Base-by-base conservation (phyloP, 2,329 filamentous ascomycete genomes). In the Pseudogymnoascus sp. region DNA sequence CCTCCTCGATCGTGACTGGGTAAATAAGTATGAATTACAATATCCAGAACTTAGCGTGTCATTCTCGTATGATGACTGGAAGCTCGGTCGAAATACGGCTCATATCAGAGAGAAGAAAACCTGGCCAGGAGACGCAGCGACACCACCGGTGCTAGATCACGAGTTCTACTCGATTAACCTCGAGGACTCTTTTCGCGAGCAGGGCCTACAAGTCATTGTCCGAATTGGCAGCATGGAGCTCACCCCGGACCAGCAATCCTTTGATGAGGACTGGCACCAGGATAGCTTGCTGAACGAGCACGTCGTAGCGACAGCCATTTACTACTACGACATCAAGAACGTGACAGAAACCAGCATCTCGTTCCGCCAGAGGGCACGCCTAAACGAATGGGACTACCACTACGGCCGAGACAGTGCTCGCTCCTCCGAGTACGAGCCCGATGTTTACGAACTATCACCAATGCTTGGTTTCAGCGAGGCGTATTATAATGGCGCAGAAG, bases 21-120 rank as follows among this genome's bases (percentile, higher is more conserved):
- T 14, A 61, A 58, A 39, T 16, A 25, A 18, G 20, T 33, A 39
- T 6, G 28, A 11, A 14, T 59, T 16, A 25, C 14, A 43, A 14
- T 25, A 43, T 43, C 39, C 12, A 43, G 60, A 58, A 14, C 54
- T 57, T 3, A 38, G 30, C 9, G 35, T 57, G 5, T 57, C 60
- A 9, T 62, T 35, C 12, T 30, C 50, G 6, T 61, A 61, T 41
- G 22, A 33, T 22, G 50, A 59, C n/a, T 61, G 60, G 60, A 59
- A 61, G 25, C n/a, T n/a, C 8, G 43, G 43, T 12, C 54, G 16
- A 6, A 58, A 30, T 33, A 20, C 11, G 16, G 37, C 37, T 39
- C 37, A 20, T 39, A 39, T 39, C 16, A 20, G 37, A 39, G 37
- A 20, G 16, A 39, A 39, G 37, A 39, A 39, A 18, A 39, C 37